phyloP scores from a whole-genome alignment of 257 asterid species.

The Lantana camara region DNA sequence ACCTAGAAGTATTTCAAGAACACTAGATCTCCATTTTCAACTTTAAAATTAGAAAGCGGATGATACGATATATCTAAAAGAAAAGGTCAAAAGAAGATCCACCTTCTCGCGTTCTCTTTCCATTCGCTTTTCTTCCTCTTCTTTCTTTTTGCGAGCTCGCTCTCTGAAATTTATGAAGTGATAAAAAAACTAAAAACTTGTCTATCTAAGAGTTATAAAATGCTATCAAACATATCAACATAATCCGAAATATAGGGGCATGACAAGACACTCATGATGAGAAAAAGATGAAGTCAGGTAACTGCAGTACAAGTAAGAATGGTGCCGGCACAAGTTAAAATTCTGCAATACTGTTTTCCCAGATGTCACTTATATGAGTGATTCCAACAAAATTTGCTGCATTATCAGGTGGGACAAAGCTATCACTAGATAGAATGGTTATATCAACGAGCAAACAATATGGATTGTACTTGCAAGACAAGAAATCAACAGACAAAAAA shows the following conservation, averaged over 20 bases:
- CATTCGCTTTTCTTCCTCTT: conserved; percentile 88
- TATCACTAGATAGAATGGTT: conserved; percentile 3
- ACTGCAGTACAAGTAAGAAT: neutral
- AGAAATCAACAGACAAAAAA: conserved; percentile 10
- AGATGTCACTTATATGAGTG: neutral
- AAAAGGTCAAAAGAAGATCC: conserved; percentile 11
- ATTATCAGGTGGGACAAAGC: conserved; percentile 16
- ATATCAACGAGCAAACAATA: conserved; percentile 3
- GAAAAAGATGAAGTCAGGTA: neutral
- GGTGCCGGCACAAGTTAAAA: neutral
- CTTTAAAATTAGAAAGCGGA: neutral
- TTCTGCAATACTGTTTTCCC: conserved; percentile 15
- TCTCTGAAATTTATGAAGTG: conserved; percentile 52
- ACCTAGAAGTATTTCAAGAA: conserved; percentile 11
- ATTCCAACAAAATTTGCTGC: neutral
- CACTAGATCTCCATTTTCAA: conserved; percentile 11
- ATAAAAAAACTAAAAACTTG: neutral
- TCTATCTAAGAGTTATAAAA: neutral
- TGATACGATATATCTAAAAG: conserved; percentile 6
- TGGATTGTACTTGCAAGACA: neutral
- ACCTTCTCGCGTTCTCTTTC: conserved; percentile 95
- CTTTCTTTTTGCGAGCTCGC: conserved; percentile 92
- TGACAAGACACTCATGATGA: neutral
- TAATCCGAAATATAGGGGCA: neutral
- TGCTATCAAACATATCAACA: conserved; percentile 17